Conservation (phyloP, 306 rosid species). For the Comarum palustre region DNA sequence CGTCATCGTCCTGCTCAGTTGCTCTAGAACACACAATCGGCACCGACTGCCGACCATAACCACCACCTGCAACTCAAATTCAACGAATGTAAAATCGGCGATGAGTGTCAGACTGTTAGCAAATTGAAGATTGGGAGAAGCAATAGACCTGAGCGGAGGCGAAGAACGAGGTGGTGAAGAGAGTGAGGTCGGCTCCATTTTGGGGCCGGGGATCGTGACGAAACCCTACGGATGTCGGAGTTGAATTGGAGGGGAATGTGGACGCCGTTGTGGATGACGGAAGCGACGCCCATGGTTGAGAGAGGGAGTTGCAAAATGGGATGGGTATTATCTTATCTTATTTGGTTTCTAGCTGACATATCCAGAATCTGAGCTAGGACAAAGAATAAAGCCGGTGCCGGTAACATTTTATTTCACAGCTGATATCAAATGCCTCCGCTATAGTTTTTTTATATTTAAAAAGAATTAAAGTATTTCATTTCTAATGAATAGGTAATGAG, state of each 20-base stretch:
- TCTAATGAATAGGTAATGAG: too few species aligned
- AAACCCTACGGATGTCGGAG: slow-evolving; percentile 24
- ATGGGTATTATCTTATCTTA: neutral
- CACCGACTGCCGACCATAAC: slow-evolving; percentile 28
- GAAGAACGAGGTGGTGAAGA: slow-evolving; percentile 27
- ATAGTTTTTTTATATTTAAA: too few species aligned
- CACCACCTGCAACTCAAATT: slow-evolving; percentile 39
- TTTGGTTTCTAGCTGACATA: neutral
- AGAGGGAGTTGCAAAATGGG: neutral
- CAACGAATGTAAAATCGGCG: slow-evolving; percentile 11
- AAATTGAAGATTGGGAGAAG: neutral
- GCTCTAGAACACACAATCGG: slow-evolving; percentile 47
- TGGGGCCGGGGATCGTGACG: slow-evolving; percentile 32
- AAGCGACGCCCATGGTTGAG: slow-evolving; percentile 58
- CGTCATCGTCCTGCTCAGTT: slow-evolving; percentile 41
- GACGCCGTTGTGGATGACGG: slow-evolving; percentile 44
- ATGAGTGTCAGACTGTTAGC: neutral
- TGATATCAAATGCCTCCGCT: neutral
- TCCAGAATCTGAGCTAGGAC: neutral
- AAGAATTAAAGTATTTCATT: too few species aligned
- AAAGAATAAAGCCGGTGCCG: neutral
- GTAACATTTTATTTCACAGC: neutral
- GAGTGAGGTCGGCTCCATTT: slow-evolving; percentile 30
- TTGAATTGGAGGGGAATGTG: slow-evolving; percentile 37
- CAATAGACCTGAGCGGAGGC: slow-evolving; percentile 38